Percentiles rank a stretch among this genome's conserved stretches.
phyloP scores from a whole-genome alignment of 306 rosid species.

The Quercus variabilis region DNA sequence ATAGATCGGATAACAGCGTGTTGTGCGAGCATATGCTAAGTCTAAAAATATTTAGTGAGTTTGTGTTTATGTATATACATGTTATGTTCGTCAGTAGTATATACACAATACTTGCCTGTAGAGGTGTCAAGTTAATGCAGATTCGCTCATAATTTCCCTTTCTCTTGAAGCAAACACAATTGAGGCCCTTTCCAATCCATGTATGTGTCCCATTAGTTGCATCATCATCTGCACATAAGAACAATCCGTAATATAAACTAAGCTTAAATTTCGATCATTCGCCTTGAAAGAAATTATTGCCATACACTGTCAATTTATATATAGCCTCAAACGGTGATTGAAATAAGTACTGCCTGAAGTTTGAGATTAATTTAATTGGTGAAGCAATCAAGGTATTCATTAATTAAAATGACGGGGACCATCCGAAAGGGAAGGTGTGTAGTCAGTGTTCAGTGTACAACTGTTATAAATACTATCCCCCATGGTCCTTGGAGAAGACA shows the following conservation, averaged over 20 bases:
- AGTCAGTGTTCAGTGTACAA: too few relatives aligned
- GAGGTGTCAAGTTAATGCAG: constrained; percentile 65
- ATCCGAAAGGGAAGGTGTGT: too few relatives aligned
- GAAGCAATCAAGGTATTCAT: too few relatives aligned
- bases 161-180: constrained; percentile 86
- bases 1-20: too few relatives aligned
- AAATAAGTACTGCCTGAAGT: not conserved
- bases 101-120: constrained; percentile 46
- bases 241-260: constrained; percentile 2
- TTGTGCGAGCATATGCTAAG: too few relatives aligned
- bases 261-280: not conserved
- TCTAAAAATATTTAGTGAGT: not conserved
- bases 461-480: too few relatives aligned
- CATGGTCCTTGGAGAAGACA: too few relatives aligned
- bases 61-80: too few relatives aligned
- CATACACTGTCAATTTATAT: not conserved
- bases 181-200: constrained; percentile 84
- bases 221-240: constrained; percentile 49
- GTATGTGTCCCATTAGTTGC: constrained; percentile 55
- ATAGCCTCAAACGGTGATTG: not conserved
- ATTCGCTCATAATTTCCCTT: constrained; percentile 64
- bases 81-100: too few relatives aligned
- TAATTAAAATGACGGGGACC: too few relatives aligned
- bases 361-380: too few relatives aligned
- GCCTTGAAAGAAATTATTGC: constrained; percentile 2